Conservation (phyloP, 306 rosid genomes). For the Adenanthera pavonina region DNA sequence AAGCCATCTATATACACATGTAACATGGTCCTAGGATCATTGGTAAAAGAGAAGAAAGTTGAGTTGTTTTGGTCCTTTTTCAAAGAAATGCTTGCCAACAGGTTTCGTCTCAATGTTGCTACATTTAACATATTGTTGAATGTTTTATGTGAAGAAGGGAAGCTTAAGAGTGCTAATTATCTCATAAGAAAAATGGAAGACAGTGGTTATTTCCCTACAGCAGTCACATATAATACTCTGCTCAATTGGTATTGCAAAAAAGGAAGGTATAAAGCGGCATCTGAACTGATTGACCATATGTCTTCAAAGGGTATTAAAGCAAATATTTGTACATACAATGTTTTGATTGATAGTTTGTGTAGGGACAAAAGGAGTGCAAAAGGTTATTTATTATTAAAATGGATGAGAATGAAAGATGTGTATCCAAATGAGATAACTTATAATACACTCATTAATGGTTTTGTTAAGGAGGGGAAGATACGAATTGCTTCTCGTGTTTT, state of each 20-base stretch:
- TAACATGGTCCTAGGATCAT: constrained; percentile 73
- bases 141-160: constrained; percentile 66
- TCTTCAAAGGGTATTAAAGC: constrained; percentile 70
- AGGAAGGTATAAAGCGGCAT: constrained; percentile 64
- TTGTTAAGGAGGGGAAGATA: constrained; percentile 79
- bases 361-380: constrained; percentile 67
- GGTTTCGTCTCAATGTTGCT: constrained; percentile 63
- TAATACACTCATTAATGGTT: constrained; percentile 74
- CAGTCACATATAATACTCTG: constrained; percentile 71
- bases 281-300: constrained; percentile 70
- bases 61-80: constrained; percentile 67
- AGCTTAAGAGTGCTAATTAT: constrained; percentile 61
- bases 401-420: constrained; percentile 72
- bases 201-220: constrained; percentile 59
- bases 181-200: constrained; percentile 72
- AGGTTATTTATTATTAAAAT: constrained; percentile 70
- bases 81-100: constrained; percentile 63
- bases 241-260: constrained; percentile 81
- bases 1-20: constrained; percentile 74
- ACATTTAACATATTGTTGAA: constrained; percentile 70
- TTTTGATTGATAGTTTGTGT: constrained; percentile 72
- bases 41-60: constrained; percentile 58
- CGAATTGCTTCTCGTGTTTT: constrained; percentile 69
- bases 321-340: constrained; percentile 74
- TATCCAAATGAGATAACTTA: constrained; percentile 67